phyloP scores from a whole-genome alignment of 345 rosid species.

The Salix purpurea region DNA sequence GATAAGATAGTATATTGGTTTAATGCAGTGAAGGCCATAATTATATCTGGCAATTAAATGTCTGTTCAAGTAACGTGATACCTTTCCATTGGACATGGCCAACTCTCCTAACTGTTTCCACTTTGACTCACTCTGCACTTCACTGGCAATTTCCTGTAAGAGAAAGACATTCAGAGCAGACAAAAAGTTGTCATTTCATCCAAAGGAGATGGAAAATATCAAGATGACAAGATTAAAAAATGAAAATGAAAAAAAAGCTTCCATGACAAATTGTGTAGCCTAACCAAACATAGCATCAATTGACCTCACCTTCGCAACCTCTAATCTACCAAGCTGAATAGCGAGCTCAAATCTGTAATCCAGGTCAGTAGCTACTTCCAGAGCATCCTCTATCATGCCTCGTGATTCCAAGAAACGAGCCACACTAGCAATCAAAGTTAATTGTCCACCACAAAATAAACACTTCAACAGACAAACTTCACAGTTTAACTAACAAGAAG shows the following conservation, averaged over 20 bases:
- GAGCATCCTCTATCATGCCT: constrained; percentile 91
- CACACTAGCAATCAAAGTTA: constrained; percentile 54
- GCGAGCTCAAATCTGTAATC: constrained; percentile 96
- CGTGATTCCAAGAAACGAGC: constrained; percentile 98
- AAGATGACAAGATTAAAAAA: neutral
- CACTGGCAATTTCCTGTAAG: constrained; percentile 75
- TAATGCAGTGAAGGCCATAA: neutral
- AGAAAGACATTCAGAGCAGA: neutral
- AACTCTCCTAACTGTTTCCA: constrained; percentile 99
- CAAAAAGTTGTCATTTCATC: neutral
- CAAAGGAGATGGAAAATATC: neutral
- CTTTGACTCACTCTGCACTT: constrained; percentile 82
- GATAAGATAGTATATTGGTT: neutral
- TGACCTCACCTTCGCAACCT: constrained; percentile 72
- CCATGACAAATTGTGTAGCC: neutral
- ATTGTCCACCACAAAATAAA: constrained; percentile 10
- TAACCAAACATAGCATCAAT: neutral
- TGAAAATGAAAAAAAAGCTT: neutral
- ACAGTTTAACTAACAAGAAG: neutral
- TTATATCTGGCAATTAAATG: neutral
- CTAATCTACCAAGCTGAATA: constrained; percentile 89
- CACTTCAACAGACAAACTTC: neutral
- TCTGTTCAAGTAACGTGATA: constrained; percentile 10
- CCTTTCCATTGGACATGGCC: constrained; percentile 97
- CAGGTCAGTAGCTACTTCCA: constrained; percentile 95